phyloP scores from a whole-genome alignment of 1,284 basidiomycete species.

The Amylostereum areolatum region DNA sequence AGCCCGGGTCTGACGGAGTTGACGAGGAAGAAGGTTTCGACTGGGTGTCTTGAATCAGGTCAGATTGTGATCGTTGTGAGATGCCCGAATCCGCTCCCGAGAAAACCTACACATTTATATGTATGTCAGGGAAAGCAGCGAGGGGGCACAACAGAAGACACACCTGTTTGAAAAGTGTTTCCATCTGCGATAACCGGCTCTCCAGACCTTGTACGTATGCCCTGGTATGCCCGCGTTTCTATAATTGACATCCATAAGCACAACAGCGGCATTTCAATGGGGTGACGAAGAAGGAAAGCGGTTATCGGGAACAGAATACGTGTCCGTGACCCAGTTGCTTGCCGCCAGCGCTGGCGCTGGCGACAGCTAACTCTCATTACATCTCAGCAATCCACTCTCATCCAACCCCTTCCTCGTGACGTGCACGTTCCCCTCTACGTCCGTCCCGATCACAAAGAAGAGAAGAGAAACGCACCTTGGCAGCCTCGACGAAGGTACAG shows the following conservation, averaged over 20 bases:
- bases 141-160: conserved; percentile 17
- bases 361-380: too few species aligned
- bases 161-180: conserved; percentile 58
- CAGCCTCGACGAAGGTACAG: conserved; percentile 74
- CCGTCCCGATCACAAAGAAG: neutral
- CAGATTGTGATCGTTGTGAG: conserved; percentile 37
- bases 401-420: too few species aligned
- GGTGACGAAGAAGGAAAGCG: too few species aligned
- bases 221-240: conserved; percentile 83
- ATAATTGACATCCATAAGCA: neutral
- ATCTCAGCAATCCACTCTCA: too few species aligned
- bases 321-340: too few species aligned
- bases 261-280: neutral
- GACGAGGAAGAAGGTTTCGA: too few species aligned
- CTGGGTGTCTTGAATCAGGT: conserved; percentile 14
- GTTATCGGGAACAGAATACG: too few species aligned
- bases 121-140: too few species aligned
- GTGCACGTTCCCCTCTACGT: too few species aligned
- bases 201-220: conserved; percentile 76
- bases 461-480: conserved; percentile 44
- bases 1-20: too few species aligned
- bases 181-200: conserved; percentile 64
- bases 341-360: too few species aligned
- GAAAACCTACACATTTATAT: too few species aligned
- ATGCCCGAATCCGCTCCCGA: conserved; percentile 44